Conservation (phyloP, 352 stramenopile species). For the Phytophthora multivora region DNA sequence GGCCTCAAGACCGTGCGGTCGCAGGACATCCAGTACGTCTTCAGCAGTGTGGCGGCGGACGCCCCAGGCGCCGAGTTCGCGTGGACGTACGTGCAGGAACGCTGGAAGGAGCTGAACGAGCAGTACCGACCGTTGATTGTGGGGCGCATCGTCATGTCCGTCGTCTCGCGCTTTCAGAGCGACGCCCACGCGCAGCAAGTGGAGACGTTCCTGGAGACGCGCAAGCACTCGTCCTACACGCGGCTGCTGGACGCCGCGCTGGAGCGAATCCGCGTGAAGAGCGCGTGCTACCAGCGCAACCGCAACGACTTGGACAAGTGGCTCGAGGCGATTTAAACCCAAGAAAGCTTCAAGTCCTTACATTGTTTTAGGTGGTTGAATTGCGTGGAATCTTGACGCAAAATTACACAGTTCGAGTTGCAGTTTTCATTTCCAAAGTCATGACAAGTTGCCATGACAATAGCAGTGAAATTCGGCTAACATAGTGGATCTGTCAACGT, state of each 20-base stretch:
- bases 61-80: conserved; percentile 49
- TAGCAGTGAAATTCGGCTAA: no score
- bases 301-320: conserved; percentile 60
- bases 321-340: conserved; percentile 38
- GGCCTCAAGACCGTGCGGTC: conserved; percentile 68
- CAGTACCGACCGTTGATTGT: conserved; percentile 68
- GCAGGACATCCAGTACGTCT: conserved; percentile 85
- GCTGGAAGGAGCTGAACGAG: conserved; percentile 71
- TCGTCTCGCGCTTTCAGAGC: conserved; percentile 70
- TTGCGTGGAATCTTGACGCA: no score
- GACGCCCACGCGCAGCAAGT: conserved; percentile 57
- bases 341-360: background rate
- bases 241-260: conserved; percentile 67
- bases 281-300: conserved; percentile 61
- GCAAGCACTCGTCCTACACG: conserved; percentile 74
- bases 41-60: conserved; percentile 74
- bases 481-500: no score
- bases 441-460: no score
- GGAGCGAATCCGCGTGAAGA: conserved; percentile 79
- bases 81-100: conserved; percentile 77
- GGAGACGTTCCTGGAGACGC: conserved; percentile 61
- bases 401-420: no score
- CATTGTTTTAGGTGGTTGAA: no score
- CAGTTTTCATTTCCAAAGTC: no score
- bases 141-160: conserved; percentile 68